phyloP scores from a whole-genome alignment of 2,329 filamentous ascomycete genomes.

The Neurospora sp. region DNA sequence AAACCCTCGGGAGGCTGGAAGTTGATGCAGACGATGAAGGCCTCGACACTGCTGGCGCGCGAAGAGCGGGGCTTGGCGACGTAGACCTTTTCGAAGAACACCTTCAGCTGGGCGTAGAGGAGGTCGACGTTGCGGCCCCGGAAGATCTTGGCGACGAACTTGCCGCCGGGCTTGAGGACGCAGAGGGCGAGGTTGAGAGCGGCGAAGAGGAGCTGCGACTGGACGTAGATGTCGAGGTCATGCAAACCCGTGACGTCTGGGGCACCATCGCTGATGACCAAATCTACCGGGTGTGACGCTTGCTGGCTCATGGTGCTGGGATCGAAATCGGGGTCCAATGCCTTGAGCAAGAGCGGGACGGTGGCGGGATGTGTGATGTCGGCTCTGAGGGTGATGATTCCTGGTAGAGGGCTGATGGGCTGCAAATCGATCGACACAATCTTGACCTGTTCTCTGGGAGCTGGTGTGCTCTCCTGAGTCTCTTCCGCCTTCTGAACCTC shows the following conservation, averaged over 20 bases:
- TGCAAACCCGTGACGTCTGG: slow-evolving; percentile 95
- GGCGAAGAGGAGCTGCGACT: slow-evolving; percentile 88
- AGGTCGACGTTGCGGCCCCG: slow-evolving; percentile 90
- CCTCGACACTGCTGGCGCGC: slow-evolving; percentile 91
- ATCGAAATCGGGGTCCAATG: slow-evolving; percentile 66
- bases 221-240: slow-evolving; percentile 96
- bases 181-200: slow-evolving; percentile 89
- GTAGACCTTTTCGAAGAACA: slow-evolving; percentile 78
- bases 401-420: slow-evolving; percentile 86
- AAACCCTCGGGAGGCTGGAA: slow-evolving; percentile 75
- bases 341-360: slow-evolving; percentile 76
- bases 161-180: slow-evolving; percentile 84
- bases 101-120: slow-evolving; percentile 84
- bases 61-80: slow-evolving; percentile 92
- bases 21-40: slow-evolving; percentile 83
- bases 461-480: slow-evolving; percentile 13
- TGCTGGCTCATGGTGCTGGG: slow-evolving; percentile 35
- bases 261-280: slow-evolving; percentile 90
- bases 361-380: slow-evolving; percentile 97
- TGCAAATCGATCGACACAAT: slow-evolving; percentile 95
- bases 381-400: slow-evolving; percentile 83
- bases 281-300: slow-evolving; percentile 71
- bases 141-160: slow-evolving; percentile 98
- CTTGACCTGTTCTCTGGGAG: slow-evolving; percentile 63
- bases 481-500: slow-evolving; percentile 11